Base-by-base conservation (phyloP, 805 yeast genomes). In the Geotrichum ghanense region DNA sequence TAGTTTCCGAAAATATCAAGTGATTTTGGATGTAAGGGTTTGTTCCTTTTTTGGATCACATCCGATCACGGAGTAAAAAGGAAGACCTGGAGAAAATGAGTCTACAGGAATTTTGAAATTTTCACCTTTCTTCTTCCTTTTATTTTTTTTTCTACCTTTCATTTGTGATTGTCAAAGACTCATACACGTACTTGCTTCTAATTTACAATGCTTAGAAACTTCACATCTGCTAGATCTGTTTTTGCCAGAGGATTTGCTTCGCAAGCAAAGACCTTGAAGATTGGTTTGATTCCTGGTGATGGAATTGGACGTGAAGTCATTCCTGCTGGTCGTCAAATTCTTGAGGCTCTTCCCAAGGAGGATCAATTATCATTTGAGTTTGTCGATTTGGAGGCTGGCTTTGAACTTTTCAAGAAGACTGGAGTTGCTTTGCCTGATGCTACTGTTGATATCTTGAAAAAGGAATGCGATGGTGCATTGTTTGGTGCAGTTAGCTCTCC, bases 261-360 rank as follows among this genome's bases (percentile, higher is more conserved):
- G 6, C 27, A 24, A 24, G 27, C 27, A 24, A 31, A 31, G 37
- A 31, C 37, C 5, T 31, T 31, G 14, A 31, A 31, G 37, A 31
- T 40, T 45, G 82, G 85, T 50, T 74, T 92, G 61, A 89, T 92
- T 56, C 96, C 98, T 45, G 98, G 98, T 63, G 98, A 92, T 65
- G 98, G 98, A 54, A 92, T 92, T 56, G 98, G 98, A 47, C 79
- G 83, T 60, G 98, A 92, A 69, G 98, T 92, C 42, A 89, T 92
- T 50, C 98, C 98, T 51, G 95, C 97, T 41, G 98, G 98, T 57
- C 77, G 78, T 56, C 84, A 85, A 53, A 77, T 92, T 24, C 73
- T 92, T 56, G 90, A 90, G 67, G 81, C 79, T 51, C 75, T 92
- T 49, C 88, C 90, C 41, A 67, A 82, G n/a, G 56, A 54, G 45